phyloP scores from a whole-genome alignment of 78 protist genomes.

The Carpediemonas membranifera region DNA sequence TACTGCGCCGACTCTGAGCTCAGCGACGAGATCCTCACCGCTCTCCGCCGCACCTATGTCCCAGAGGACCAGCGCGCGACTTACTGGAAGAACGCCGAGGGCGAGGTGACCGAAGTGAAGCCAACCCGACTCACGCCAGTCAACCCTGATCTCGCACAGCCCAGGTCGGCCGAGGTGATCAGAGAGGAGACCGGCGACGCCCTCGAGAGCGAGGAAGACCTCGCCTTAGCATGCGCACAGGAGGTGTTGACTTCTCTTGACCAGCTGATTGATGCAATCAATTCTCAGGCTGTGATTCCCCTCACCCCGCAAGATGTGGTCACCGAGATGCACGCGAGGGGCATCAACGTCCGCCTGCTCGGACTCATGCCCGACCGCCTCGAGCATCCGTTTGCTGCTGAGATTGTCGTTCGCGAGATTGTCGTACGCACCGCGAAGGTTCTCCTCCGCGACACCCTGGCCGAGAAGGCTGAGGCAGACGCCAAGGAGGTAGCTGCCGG shows the following conservation, averaged over 20 bases:
- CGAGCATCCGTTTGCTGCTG: not conserved
- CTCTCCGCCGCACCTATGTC: too few species aligned
- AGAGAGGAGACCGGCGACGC: not conserved
- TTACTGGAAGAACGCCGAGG: not conserved
- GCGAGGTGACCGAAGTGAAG: not conserved
- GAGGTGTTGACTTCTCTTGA: not conserved
- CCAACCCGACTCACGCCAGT: not conserved
- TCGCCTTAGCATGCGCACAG: not conserved
- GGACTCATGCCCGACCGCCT: not conserved
- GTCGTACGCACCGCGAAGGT: not conserved
- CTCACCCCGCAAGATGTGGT: not conserved
- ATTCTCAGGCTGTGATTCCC: not conserved
- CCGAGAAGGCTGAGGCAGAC: too few species aligned
- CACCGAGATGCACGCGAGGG: not conserved
- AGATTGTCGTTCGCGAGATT: not conserved
- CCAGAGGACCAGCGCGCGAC: too few species aligned
- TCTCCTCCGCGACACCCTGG: not conserved
- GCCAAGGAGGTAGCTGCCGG: too few species aligned
- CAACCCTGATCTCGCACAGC: not conserved
- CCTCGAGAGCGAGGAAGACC: not conserved
- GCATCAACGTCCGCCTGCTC: not conserved
- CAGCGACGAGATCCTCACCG: too few species aligned
- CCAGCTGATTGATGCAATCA: not conserved
- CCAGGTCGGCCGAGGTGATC: not conserved
- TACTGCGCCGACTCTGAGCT: too few species aligned